These are phyloP conservation scores for Penicillium sp. DNA, from an alignment of 2,329 filamentous ascomycete species.

Conservation along the genomic window DNA sequence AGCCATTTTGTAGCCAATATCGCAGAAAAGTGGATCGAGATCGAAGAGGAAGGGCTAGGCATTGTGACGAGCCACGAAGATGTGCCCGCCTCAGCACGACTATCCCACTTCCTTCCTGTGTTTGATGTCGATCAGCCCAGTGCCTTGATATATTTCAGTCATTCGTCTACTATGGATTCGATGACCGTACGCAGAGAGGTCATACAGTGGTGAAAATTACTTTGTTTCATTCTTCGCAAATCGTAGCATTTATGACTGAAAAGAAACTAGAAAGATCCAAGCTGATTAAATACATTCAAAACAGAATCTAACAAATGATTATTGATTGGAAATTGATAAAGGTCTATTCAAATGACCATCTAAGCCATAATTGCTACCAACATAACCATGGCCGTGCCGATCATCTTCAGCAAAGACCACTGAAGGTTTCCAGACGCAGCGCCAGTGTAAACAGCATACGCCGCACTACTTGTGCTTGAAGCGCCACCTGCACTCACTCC, in stretches of 20 bases:
- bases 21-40: slow-evolving; percentile 22
- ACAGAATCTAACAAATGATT: neutral
- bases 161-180: neutral
- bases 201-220: neutral
- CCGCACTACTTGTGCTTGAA: neutral
- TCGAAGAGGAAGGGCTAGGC: slow-evolving; percentile 20
- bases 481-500: neutral
- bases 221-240: neutral
- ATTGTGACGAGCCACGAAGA: neutral
- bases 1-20: slow-evolving; percentile 19
- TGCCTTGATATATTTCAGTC: slow-evolving; percentile 4
- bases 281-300: neutral
- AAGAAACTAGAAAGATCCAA: neutral
- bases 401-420: neutral
- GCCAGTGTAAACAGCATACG: neutral
- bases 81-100: neutral
- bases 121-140: slow-evolving; percentile 3
- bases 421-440: neutral
- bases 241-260: neutral
- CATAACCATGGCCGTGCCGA: neutral
- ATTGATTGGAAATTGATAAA: neutral
- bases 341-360: neutral
- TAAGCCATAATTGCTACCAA: neutral
- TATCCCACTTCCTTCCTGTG: neutral
- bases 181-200: neutral